phyloP scores from a whole-genome alignment of 2,329 filamentous ascomycete genomes.

The Diplodia intermedia region DNA sequence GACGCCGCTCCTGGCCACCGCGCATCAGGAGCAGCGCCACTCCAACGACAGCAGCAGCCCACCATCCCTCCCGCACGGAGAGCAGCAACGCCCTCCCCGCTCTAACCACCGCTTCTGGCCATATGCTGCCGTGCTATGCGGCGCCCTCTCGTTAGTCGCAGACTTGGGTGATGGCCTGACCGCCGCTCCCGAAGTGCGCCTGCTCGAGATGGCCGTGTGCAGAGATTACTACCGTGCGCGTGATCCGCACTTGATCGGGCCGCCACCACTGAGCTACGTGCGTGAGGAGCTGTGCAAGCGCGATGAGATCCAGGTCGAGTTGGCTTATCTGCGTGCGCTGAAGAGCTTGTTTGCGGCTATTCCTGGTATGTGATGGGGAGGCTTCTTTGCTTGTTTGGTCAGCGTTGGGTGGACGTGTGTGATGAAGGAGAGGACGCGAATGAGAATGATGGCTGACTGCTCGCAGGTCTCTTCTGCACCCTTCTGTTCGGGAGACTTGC shows the following conservation, averaged over 20 bases:
- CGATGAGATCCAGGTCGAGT: conserved; percentile 27
- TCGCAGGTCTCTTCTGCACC: conserved; percentile 9
- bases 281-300: conserved; percentile 25
- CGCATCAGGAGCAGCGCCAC: no score
- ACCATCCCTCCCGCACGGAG: no score
- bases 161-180: conserved; percentile 30
- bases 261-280: conserved; percentile 24
- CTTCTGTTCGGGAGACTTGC: conserved; percentile 13
- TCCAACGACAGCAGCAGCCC: no score
- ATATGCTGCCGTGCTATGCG: conserved; percentile 8
- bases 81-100: no score
- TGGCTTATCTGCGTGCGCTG: conserved; percentile 25
- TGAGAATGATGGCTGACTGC: neutral
- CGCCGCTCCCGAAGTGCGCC: conserved; percentile 24
- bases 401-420: neutral
- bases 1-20: no score
- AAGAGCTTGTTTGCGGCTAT: conserved; percentile 8
- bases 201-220: conserved; percentile 30
- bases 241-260: conserved; percentile 15
- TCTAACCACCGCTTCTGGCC: neutral
- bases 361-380: neutral
- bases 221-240: conserved; percentile 21
- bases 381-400: no score
- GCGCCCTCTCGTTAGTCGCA: conserved; percentile 23
- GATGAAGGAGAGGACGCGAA: neutral